Evolutionary conservation across 169 alveolate genomes (phyloP).

Genomic region (Plasmodium coatneyi): DNA sequence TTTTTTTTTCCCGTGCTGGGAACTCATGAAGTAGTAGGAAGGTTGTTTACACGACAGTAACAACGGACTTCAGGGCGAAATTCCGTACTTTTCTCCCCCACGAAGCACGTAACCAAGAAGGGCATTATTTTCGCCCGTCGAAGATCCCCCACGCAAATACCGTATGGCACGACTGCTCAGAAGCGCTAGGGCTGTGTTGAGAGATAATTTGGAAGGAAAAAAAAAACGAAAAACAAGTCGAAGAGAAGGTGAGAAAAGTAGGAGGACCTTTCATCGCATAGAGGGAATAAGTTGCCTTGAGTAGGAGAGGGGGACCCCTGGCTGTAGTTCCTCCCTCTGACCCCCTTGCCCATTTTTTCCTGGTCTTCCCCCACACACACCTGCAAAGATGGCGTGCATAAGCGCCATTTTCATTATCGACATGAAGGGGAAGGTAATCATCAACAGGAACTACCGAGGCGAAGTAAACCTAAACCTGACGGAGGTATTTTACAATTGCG

Average conservation of each 20-base stretch:
- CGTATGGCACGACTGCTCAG: not conserved
- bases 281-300: not conserved
- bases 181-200: not conserved
- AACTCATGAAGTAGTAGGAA: not conserved
- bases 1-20: not conserved
- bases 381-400: conserved; percentile 88
- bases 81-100: not conserved
- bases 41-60: not conserved
- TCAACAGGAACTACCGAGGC: conserved; percentile 92
- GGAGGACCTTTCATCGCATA: not conserved
- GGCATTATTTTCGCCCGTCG: not conserved
- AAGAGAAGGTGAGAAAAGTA: not conserved
- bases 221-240: not conserved
- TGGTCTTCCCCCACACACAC: not conserved
- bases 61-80: not conserved
- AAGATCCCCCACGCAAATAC: not conserved
- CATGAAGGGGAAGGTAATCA: conserved; percentile 92
- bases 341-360: not conserved
- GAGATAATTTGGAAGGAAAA: not conserved
- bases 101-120: not conserved
- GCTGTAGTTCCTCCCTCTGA: not conserved
- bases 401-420: conserved; percentile 94
- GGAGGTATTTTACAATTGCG: conserved; percentile 91
- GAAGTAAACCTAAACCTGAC: conserved; percentile 83
- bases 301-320: not conserved